Evolutionary conservation across 768 basidiomycete species (phyloP), one percentile per base, ranked within the genome.

Genomic region (Brasilioporus rufonigricans): DNA sequence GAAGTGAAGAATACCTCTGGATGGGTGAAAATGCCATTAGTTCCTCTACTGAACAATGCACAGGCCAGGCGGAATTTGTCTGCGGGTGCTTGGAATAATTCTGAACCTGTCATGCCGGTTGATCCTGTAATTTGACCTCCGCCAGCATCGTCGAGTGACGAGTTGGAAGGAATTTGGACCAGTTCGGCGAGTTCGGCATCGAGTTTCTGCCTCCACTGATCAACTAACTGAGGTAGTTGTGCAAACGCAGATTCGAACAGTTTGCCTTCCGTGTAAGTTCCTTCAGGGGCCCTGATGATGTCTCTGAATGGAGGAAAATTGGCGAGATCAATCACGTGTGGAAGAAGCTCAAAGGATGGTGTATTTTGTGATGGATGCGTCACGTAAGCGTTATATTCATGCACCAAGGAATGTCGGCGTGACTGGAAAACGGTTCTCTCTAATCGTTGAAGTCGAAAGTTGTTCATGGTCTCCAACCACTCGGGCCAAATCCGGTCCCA

Each of bases 301-400:
- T 41, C 33, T 39, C 33, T 23, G 32, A 63, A 63, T 13, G 55
- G 52, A 0, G 32, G 31, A 14, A 62, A 52, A 11, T 23, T 4
- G 5, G 41, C 52, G 11, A 61, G 10, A 12, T 59, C 62, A 24
- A 12, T n/a, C 13, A 50, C 43, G 4, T 56, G 45, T 24, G 62
- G 61, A 33, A 61, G 50, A 12, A 61, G 48, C 18, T 39, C 50
- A 3, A 52, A 56, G 1, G 31, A n/a, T 24, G 46, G 47, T 38
- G 13, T 11, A 5, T 33, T 11, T 2, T 4, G 29, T 19, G 35
- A 29, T 24, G 23, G 29, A 23, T 0, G 3, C 3, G 19, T 12
- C 43, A 61, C 19, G 12, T 58, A 56, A 0, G 1, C 4, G 0
- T 32, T 4, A 35, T 62, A 62, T 55, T 27, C 38, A 12, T 3